phyloP scores from a whole-genome alignment of 2,329 filamentous ascomycete species.

The Fusarium xylarioides region DNA sequence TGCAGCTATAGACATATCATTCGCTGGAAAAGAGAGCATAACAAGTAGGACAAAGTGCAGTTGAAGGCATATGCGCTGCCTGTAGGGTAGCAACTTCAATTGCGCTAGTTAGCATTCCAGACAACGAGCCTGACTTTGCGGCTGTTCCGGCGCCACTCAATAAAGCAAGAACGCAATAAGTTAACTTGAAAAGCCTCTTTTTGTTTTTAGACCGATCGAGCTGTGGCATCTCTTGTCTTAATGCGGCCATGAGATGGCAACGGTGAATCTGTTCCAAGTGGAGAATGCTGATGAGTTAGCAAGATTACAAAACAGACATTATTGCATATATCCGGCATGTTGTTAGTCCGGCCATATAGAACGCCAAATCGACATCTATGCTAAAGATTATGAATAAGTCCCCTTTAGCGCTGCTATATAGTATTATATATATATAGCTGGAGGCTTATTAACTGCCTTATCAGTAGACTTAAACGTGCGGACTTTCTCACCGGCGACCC shows the following conservation, averaged over 20 bases:
- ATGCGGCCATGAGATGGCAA: background rate
- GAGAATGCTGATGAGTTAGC: too few species aligned
- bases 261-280: accelerated
- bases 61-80: accelerated
- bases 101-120: background rate
- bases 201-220: background rate
- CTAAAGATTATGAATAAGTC: too few species aligned
- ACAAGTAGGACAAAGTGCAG: accelerated
- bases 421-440: too few species aligned
- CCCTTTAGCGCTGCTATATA: too few species aligned
- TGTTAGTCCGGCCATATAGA: too few species aligned
- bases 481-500: too few species aligned
- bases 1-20: accelerated
- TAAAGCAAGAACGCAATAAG: background rate
- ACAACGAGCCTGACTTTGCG: background rate
- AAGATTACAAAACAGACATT: too few species aligned
- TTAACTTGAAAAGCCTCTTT: accelerated
- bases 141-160: background rate
- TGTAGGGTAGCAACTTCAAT: background rate
- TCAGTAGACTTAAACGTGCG: too few species aligned
- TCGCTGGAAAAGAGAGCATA: accelerated
- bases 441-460: too few species aligned
- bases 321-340: too few species aligned
- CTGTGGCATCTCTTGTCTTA: background rate
- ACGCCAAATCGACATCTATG: too few species aligned